Conservation (phyloP, 2,329 filamentous ascomycete species). For the Pseudonectria buxi region DNA sequence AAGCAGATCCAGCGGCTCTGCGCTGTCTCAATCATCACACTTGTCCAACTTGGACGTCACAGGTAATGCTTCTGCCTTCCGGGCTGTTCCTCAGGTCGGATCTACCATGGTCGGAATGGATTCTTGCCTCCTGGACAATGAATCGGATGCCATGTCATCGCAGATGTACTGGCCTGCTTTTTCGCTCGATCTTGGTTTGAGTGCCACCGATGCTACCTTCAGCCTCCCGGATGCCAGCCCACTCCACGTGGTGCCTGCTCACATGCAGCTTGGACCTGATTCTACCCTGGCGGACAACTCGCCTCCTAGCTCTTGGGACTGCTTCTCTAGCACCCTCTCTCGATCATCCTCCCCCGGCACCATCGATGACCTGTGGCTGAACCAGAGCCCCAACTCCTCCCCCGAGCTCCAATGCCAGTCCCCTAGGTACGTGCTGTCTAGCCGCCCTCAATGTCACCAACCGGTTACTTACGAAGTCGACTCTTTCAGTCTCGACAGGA, state of each 20-base stretch:
- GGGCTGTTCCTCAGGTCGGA: slow-evolving; percentile 32
- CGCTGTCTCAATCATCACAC: slow-evolving; percentile 44
- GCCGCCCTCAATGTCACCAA: slow-evolving; percentile 1
- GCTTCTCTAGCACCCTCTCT: slow-evolving; percentile 46
- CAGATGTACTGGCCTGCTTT: slow-evolving; percentile 47
- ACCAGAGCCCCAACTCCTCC: slow-evolving; percentile 37
- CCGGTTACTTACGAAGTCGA: slow-evolving; percentile 17
- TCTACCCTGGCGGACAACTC: slow-evolving; percentile 41
- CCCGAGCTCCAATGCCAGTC: slow-evolving; percentile 44
- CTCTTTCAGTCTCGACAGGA: slow-evolving; percentile 25
- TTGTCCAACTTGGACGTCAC: slow-evolving; percentile 46
- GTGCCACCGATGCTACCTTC: slow-evolving; percentile 37
- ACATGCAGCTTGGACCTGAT: slow-evolving; percentile 50
- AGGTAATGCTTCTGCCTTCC: slow-evolving; percentile 42
- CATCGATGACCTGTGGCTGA: slow-evolving; percentile 42
- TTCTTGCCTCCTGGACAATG: slow-evolving; percentile 45
- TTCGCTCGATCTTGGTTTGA: slow-evolving; percentile 38
- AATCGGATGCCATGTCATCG: slow-evolving; percentile 39
- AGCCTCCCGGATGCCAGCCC: slow-evolving; percentile 35
- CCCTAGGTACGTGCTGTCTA: slow-evolving; percentile 42
- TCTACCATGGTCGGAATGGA: slow-evolving; percentile 41
- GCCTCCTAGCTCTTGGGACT: slow-evolving; percentile 46
- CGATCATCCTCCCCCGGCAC: slow-evolving; percentile 44
- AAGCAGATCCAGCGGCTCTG: slow-evolving; percentile 34
- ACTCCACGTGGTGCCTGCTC: slow-evolving; percentile 50